These are phyloP conservation scores for carrot (Daucus carota) DNA, from an alignment of 129 eudicot genomes.

Conservation along the genomic window DNA sequence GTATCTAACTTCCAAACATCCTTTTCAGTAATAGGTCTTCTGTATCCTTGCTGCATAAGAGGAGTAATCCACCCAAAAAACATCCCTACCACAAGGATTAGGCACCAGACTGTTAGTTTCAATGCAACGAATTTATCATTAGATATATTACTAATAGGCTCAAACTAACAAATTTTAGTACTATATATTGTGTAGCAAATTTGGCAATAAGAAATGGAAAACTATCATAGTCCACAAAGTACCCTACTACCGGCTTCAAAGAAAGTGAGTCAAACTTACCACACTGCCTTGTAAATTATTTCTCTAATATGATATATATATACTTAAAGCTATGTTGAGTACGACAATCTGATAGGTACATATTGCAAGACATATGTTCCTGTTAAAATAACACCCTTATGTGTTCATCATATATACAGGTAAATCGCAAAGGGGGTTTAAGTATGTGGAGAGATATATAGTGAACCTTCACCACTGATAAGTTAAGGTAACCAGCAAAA, in stretches of 20 bases:
- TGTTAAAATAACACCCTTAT: background rate
- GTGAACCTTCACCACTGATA: background rate
- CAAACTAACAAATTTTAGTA: background rate
- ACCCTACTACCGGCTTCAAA: background rate
- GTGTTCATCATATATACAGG: background rate
- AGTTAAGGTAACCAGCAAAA: no score
- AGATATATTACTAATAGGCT: background rate
- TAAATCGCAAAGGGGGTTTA: background rate
- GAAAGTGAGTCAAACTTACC: background rate
- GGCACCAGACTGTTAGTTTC: slow-evolving; percentile 11
- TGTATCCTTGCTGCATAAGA: slow-evolving; percentile 78
- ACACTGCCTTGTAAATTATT: background rate
- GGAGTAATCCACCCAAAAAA: slow-evolving; percentile 81
- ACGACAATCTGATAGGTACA: background rate
- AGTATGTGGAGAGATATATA: background rate
- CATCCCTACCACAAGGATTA: slow-evolving; percentile 41
- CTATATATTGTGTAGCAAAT: background rate
- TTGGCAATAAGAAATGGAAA: background rate
- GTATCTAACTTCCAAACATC: slow-evolving; percentile 87
- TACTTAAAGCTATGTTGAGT: background rate
- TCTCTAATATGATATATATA: background rate
- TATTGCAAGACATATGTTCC: background rate
- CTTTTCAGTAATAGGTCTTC: slow-evolving; percentile 81
- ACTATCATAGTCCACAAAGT: background rate
- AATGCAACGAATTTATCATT: background rate